Percentiles rank a stretch among this genome's conserved stretches.
Evolutionary conservation across 805 yeast genomes (phyloP).

Genomic region (Wickerhamomyces pijperi): DNA sequence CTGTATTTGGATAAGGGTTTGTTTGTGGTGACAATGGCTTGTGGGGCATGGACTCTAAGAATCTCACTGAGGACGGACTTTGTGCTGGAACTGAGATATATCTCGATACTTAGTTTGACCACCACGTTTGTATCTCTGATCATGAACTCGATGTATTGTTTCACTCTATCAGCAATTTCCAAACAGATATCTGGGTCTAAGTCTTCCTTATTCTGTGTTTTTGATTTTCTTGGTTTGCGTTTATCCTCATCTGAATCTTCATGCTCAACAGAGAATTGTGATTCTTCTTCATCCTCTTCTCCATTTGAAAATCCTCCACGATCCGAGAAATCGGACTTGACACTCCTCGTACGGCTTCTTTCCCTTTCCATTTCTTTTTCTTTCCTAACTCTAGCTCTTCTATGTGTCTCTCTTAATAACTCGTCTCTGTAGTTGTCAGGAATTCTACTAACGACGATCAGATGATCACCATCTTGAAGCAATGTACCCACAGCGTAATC

Average conservation of each 20-base stretch:
- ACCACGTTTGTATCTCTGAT: constrained; percentile 23
- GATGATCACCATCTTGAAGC: constrained; percentile 53
- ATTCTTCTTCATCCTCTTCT: too few species aligned
- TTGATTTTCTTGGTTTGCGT: not conserved
- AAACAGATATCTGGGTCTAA: constrained; percentile 19
- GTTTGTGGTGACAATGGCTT: constrained; percentile 42
- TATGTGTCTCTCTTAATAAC: not conserved
- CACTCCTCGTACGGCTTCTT: not conserved
- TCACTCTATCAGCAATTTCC: constrained; percentile 28
- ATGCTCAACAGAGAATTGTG: too few species aligned
- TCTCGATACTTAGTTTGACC: constrained; percentile 46
- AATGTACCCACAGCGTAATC: constrained; percentile 55
- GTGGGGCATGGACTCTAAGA: constrained; percentile 51
- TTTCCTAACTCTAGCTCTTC: too few species aligned
- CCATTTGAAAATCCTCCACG: too few species aligned
- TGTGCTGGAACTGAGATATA: constrained; percentile 43
- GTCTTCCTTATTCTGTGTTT: not conserved
- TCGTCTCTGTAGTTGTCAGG: constrained; percentile 7
- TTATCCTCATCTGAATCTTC: constrained; percentile 3
- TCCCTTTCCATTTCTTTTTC: too few species aligned
- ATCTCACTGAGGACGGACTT: constrained; percentile 46
- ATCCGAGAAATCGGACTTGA: too few species aligned
- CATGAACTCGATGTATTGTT: constrained; percentile 32
- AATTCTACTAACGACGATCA: constrained; percentile 51
- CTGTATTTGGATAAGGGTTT: constrained; percentile 32